Evolutionary conservation across 306 rosid species (phyloP), one percentile per base, ranked within the genome.

Genomic region (Cicer chorassanicum): DNA sequence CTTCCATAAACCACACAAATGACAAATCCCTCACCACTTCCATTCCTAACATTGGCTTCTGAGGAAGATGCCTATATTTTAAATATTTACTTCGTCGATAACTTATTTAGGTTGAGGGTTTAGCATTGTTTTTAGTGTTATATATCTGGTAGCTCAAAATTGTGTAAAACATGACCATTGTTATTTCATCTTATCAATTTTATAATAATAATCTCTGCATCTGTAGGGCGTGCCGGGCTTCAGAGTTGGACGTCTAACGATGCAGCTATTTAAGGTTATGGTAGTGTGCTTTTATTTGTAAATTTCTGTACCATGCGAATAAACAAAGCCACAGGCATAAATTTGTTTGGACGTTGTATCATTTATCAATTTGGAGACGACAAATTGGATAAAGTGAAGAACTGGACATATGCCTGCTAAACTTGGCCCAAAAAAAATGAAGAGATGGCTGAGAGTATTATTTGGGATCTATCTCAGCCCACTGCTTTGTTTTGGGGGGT

Each of bases 311-410:
- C 38, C 69, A 68, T 70, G 75, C n/a, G 19, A 71, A 70, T 53
- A 80, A 70, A 44, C 57, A 74, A 68, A 54, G 74, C 70, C 49
- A 65, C 59, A 9, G n/a, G 69, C 56, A 60, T 60, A 15, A 19
- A 76, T 41, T 55, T 71, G 34, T 54, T 65, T 40, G 51, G 21
- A 57, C 38, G 40, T 39, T 70, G 74, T 64, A 75, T 68, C 50
- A 70, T 81, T 63, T 76, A 56, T 65, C 71, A 65, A 76, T 71
- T 81, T 76, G 79, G 54, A 51, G 39, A 76, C 19, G 19, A 60
- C 44, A 60, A 65, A 39, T 7, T 55, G 68, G 49, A 65, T 65
- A 29, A 29, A 77, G 48, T 57, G 75, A 56, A 57, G 79, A 65
- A 14, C 64, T 70, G 71, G 71, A 59, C 72, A 67, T 10, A 49